Evolutionary conservation across 768 basidiomycete genomes (phyloP), one percentile per base, ranked within the genome.

Genomic region (Holtermanniella nyarrowii): DNA sequence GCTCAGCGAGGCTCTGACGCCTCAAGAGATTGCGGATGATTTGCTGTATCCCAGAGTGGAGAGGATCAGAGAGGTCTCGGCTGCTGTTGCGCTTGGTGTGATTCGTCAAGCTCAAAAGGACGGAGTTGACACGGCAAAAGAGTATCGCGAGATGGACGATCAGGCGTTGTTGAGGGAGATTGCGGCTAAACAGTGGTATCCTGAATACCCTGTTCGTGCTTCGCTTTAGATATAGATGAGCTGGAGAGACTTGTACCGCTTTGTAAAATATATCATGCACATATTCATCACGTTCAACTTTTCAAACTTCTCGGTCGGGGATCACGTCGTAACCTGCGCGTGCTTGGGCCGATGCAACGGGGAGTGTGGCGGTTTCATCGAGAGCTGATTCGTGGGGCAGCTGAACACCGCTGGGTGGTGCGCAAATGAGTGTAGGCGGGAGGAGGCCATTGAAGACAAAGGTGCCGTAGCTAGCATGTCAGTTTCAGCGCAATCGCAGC

Each of bases 381-480:
- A 88, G 73, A 22, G 76, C 74, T 63, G 85, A 81, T 65, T 83
- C 84, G 41, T 76, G 74, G 52, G 82, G 80, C 11, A 74, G 73
- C 39, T 74, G 74, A 22, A 71, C 62, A 14, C 65, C 69, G 5
- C 72, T 58, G 2, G 73, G 63, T 27, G 81, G 78, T 7, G 76
- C 75, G 41, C 82, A 76, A 65, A 87, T 77, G 65, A 78, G 78
- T 3, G 80, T 74, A 5, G 87, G 86, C 23, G 73, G 72, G 50
- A 93, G 77, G 25, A 95, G 77, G 62, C 84, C 82, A 74, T 95
- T 95, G 76, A 91, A 96, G 40, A 89, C 75, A 77, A 93, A 91
- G 79, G 88, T 91, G 66, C 88, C 88, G 69, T 91, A 91, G 53
- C 86, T 88, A 58, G 43, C 27, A 26, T 48, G 25, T 47, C 51